Conservation (phyloP, 2,329 filamentous ascomycete species). For the Thyridium curvatum region DNA sequence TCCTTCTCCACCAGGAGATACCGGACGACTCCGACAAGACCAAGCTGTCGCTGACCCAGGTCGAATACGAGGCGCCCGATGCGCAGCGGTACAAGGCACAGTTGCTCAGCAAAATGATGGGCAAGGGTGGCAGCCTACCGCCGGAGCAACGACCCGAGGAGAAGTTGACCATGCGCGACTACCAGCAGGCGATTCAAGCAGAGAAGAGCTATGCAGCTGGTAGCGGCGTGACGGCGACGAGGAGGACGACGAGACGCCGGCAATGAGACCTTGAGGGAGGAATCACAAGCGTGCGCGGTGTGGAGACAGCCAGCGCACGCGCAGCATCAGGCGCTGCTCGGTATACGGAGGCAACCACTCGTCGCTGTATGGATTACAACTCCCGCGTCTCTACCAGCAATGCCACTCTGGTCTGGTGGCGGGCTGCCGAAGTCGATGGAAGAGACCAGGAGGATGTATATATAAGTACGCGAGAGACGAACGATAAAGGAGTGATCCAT, state of each 20-base stretch:
- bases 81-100: constrained; percentile 35
- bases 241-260: not conserved
- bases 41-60: constrained; percentile 36
- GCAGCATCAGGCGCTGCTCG: too few species aligned
- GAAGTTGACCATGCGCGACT: constrained; percentile 5
- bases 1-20: constrained; percentile 13
- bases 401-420: too few species aligned
- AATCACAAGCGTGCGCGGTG: too few species aligned
- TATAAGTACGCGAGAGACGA: too few species aligned
- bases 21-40: constrained; percentile 7
- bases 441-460: too few species aligned
- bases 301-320: too few species aligned
- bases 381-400: too few species aligned
- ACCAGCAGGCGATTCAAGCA: not conserved
- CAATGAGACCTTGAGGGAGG: too few species aligned
- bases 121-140: constrained; percentile 3
- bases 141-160: constrained; percentile 1
- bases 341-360: too few species aligned
- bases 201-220: not conserved
- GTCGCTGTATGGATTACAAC: too few species aligned
- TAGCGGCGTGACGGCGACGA: not conserved
- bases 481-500: too few species aligned
- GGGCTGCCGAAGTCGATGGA: too few species aligned
- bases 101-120: constrained; percentile 38
- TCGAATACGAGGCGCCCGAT: constrained; percentile 46